Evolutionary conservation across 805 yeast genomes (phyloP), one percentile per base, ranked within the genome.

Genomic region (Metschnikowia gelsemii): DNA sequence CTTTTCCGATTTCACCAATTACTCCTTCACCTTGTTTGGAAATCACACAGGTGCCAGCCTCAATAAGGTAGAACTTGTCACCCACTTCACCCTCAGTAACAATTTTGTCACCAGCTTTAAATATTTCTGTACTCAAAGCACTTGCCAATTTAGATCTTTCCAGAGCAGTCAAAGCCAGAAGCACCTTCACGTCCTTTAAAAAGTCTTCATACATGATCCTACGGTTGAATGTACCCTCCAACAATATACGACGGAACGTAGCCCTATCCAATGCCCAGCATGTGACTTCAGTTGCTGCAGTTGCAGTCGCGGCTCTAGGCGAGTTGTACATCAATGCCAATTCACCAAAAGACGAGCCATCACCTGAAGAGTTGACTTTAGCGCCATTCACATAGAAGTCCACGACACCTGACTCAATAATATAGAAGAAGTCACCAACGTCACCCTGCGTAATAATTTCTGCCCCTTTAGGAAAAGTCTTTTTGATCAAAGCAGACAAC

Each of bases 291-390:
- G 84, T 75, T 46, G 84, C 87, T 6, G 85, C 73, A 18, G 72
- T 63, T 1, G 87, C 97, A 1, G 98, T 88, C 8, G 98, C 98
- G 6, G 98, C 98, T 66, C 99, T 82, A 47, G 97, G 97, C 14
- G 96, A 82, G 63, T 93, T 91, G 70, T 93, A 91, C 96, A 93
- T 89, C 55, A 93, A 75, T 3, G 99, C 99, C 57, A 93, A 76
- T 65, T 93, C 99, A 59, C 99, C 99, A 65, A 93, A 93, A 32
- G 91, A 82, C 4, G 95, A 79, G 5, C 98, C 97, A 28, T 87
- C 80, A 8, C 87, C 84, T n/a, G 87, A 76, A 1, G 84, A 71
- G 58, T 78, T 82, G 27, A 89, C 91, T 56, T 80, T 76, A 32
- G 75, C 61, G 38, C 80, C 84, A 60, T 87, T 79, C 23, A 85